Evolutionary conservation across 2,329 filamentous ascomycete species (phyloP), one percentile per base, ranked within the genome.

Genomic region (Xylariaceae sp.): DNA sequence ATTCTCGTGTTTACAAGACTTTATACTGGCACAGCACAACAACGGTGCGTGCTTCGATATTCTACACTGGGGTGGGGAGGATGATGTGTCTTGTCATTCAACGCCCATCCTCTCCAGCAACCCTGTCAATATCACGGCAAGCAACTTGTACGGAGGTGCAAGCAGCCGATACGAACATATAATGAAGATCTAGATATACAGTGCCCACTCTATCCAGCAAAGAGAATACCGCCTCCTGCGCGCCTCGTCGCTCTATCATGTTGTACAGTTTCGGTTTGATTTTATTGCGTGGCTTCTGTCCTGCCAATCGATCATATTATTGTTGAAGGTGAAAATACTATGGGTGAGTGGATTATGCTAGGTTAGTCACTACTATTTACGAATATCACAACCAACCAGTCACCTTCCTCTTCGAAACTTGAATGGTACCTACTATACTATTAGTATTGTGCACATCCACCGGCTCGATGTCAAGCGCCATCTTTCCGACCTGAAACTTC

Each of bases 101-200:
- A n/a, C n/a, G n/a, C 16, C 7, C 3, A 36, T 21, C 12, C 30
- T 2, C n/a, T 7, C 21, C 21, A 24, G 11, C 21, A 24, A n/a
- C n/a, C n/a, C n/a, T n/a, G n/a, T n/a, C n/a, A n/a, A 24, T 24
- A 32, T 24, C 6, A 40, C 44, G 46, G 46, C 31, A 44, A 38
- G 26, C 36, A 19, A 36, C 46, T 14, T 46, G 34, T 42, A 42
- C 46, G 41, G 44, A 36, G 4, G 36, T 36, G 46, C 44, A 49
- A 38, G 38, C 30, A 35, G 19, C 45, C 38, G 41, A 38, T 28
- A 19, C 11, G 39, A 34, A 27, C 31, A n/a, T n/a, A 21, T 17
- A 5, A 31, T 19, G 11, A 6, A 6, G 6, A 24, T 11, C 21
- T 24, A 24, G 16, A 21, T 16, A 34, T 26, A 24, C 21, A 24